These are phyloP conservation scores for Puccinia coronata DNA, from an alignment of 1,284 basidiomycete species.

Conservation along the genomic window DNA sequence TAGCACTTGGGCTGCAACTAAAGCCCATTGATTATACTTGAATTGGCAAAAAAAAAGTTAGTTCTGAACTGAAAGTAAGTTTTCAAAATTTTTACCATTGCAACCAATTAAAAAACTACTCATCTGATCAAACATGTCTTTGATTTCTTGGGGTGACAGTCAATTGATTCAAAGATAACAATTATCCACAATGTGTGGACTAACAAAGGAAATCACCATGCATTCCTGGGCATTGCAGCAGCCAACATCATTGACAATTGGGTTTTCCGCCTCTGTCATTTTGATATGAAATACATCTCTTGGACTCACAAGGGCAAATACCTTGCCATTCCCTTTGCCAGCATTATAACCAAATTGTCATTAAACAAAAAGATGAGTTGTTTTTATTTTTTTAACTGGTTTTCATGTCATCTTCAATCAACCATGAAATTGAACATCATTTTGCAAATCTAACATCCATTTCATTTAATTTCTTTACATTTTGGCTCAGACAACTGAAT, in stretches of 20 bases:
- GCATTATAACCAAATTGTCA: not conserved
- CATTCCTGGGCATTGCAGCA: slow-evolving; percentile 15
- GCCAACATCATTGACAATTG: slow-evolving; percentile 4
- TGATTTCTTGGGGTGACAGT: not conserved
- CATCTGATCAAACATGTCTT: no score
- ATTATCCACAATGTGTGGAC: slow-evolving; percentile 30
- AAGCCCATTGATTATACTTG: not conserved
- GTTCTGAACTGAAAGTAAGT: not conserved
- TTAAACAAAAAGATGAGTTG: slow-evolving; percentile 22
- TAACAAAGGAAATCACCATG: slow-evolving; percentile 15
- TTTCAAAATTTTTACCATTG: not conserved
- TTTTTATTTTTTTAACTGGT: no score
- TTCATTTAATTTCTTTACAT: not conserved
- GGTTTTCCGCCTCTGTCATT: not conserved
- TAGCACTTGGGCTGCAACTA: not conserved
- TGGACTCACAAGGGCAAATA: slow-evolving; percentile 13
- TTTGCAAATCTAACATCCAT: no score
- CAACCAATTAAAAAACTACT: not conserved
- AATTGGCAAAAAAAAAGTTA: not conserved
- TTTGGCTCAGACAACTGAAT: slow-evolving; percentile 12
- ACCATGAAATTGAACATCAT: no score
- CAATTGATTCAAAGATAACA: not conserved
- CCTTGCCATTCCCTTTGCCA: slow-evolving; percentile 24
- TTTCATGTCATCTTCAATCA: not conserved
- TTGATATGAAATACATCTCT: not conserved